Base-by-base conservation (phyloP, 2,329 filamentous ascomycete genomes). In the Ascochyta clinopodiicola region DNA sequence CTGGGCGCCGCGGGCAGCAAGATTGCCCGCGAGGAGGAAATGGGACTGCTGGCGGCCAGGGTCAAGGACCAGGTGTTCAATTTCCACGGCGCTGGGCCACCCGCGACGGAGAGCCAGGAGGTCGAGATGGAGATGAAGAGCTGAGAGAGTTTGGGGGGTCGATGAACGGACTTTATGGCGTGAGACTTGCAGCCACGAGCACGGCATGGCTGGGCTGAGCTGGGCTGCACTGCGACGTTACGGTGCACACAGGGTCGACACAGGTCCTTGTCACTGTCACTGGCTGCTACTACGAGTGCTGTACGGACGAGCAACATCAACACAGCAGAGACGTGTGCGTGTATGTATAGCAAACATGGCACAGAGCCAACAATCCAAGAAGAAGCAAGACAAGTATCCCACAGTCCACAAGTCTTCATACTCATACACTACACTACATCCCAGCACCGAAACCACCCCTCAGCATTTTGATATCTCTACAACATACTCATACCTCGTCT, bases 31-130 rank as follows among this genome's bases (percentile, higher is more conserved):
- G 85, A 88, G 72, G 86, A 88, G 75, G 79, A 77, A 66, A 84
- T 84, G n/a, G 87, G 87, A 0, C 67, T 89, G 59, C 77, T 88
- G 69, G 86, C 86, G 1, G 80, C 81, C 0, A 81, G 85, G 64
- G 81, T 89, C 59, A 90, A 89, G 78, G 82, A 82, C 44, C 82
- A 82, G 67, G 75, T 90, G 5, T 90, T 90, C 21, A 66, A 62
- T 15, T 49, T 71, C 39, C 48, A 59, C 19, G 56, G 34, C 1
- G 53, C 38, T 39, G 15, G 15, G 19, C 32, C 42, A 12, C 32
- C 42, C 12, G 44, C 32, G 25, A 38, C 21, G 8, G 61, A 66
- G 46, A 63, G 60, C 21, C 54, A 57, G 21, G 67, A 68, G 44
- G 67, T 29, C 7, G 27, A 29, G 27, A 29, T 69, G 12, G 71